Base-by-base conservation (phyloP, 2,329 filamentous ascomycete species). In the Pseudopyrenochaeta lycopersici region DNA sequence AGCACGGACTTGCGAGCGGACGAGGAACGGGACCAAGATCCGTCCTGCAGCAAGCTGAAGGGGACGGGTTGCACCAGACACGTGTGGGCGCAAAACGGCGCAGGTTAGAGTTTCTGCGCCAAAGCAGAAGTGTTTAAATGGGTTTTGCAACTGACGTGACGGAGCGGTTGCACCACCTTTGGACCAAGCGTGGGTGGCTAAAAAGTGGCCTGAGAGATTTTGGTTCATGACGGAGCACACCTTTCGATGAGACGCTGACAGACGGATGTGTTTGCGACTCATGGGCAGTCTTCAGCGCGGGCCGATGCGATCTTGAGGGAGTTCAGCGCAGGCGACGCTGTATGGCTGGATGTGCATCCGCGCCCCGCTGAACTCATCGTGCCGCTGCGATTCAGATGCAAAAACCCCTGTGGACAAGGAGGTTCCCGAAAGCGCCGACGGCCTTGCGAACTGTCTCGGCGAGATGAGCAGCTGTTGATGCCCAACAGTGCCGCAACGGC, bases 351-450 rank as follows among this genome's bases (percentile, higher is more conserved):
- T 45, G 45, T 46, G 49, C 54, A 52, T 53, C 52, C 56, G 52
- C 46, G 48, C 58, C 48, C 57, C 55, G 54, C 55, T 47, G 46
- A 54, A 50, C 52, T 58, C 47, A 58, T 62, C 60, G 50, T 49
- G 45, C 39, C 49, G 36, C 36, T 7, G 47, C 56, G 59, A 58
- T 60, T 56, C 54, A 58, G 54, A 61, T 63, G 52, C 30, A 46
- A 30, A 32, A 43, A n/a, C 46, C 44, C 58, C 58, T 33, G 40
- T 32, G 49, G 31, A 14, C 32, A 30, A 39, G 50, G 56, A 53
- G 56, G 56, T 60, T 63, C 58, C 58, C 58, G 58, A 62, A 44
- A 38, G 49, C 43, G 54, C 49, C 33, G 42, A 49, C 33, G 38
- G 44, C n/a, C 14, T 14, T 32, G 21, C 31, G 21, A 31, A 39